Evolutionary conservation across 2,329 filamentous ascomycete genomes (phyloP), one percentile per base, ranked within the genome.

Genomic region (Alternaria gansuensis): DNA sequence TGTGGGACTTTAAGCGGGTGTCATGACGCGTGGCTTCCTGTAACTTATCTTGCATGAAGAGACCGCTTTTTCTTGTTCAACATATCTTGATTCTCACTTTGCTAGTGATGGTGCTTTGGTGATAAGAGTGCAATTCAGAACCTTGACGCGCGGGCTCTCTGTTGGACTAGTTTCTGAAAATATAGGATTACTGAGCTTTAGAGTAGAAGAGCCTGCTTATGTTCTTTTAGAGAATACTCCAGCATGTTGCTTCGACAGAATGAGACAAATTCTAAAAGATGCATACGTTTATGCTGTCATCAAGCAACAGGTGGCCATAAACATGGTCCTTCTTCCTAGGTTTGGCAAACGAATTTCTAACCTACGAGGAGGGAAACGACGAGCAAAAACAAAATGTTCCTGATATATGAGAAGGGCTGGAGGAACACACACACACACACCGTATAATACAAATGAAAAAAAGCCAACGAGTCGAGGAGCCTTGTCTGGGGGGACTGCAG

Each of bases 41-140:
- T 77, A 77, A 75, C 75, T 73, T 74, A 73, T 74, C 70, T 73
- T 74, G 73, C 72, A 75, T 75, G 74, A 76, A 76, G 70, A 75
- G 69, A 66, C 64, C 63, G 60, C 66, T 70, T 73, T 70, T 69
- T 51, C 49, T 68, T 68, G 66, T 70, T 70, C 64, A 63, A 55
- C 51, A 13, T 9, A 54, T 17, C 44, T 29, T 31, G 4, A 24
- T 46, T n/a, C 11, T 34, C 1, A 10, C 28, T 24, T 10, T 54
- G 6, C 34, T 10, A 2, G 43, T 54, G 51, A 53, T 14, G 11
- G 1, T 24, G 21, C n/a, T 48, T 9, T 48, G 8, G 11, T 9
- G 13, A 17, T 0, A 6, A 28, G 21, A 23, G 14, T 24, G 11
- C 21, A 3, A 29, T 3, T 13, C 8, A 14, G 37, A 3, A 5